phyloP scores from a whole-genome alignment of 2,329 filamentous ascomycete species.

The Penicillium sp. region DNA sequence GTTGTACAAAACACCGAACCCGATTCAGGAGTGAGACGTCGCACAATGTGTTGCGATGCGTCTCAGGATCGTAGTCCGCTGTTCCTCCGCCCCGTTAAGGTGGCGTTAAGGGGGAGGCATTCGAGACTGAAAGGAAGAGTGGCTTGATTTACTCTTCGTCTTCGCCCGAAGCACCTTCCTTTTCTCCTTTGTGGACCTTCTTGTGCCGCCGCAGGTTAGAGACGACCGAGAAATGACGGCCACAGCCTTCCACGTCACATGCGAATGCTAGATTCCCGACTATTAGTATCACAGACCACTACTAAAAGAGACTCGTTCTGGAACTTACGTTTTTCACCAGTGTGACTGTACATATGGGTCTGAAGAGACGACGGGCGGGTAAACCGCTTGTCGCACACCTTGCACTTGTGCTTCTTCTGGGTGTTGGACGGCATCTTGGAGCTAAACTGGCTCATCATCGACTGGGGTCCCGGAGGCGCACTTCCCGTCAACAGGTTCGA shows the following conservation, averaged over 20 bases:
- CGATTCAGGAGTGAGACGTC: too few relatives aligned
- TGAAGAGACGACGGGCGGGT: constrained; percentile 88
- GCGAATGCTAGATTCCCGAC: constrained; percentile 80
- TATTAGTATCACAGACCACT: too few relatives aligned
- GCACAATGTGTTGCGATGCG: too few relatives aligned
- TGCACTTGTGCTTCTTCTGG: constrained; percentile 99
- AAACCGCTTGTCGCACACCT: constrained; percentile 96
- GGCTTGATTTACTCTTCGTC: constrained; percentile 40
- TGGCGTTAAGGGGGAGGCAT: constrained; percentile 11
- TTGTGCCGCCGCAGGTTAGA: constrained; percentile 89
- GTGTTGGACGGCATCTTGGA: constrained; percentile 92
- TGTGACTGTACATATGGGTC: constrained; percentile 98
- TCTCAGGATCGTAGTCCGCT: too few relatives aligned
- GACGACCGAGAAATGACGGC: constrained; percentile 91
- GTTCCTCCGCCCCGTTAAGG: too few relatives aligned
- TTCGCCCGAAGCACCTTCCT: constrained; percentile 34
- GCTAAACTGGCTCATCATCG: constrained; percentile 98
- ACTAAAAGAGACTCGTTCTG: too few relatives aligned
- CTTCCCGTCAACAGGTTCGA: constrained; percentile 54
- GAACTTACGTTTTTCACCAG: constrained; percentile 88
- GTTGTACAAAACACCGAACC: too few relatives aligned
- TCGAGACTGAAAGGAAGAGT: too few relatives aligned
- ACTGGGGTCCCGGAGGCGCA: constrained; percentile 77
- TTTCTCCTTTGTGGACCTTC: constrained; percentile 78
- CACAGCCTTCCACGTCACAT: constrained; percentile 89